These are phyloP conservation scores for Actinomortierella wolfii DNA, from an alignment of 371 early-diverging fungal species.

Conservation along the genomic window DNA sequence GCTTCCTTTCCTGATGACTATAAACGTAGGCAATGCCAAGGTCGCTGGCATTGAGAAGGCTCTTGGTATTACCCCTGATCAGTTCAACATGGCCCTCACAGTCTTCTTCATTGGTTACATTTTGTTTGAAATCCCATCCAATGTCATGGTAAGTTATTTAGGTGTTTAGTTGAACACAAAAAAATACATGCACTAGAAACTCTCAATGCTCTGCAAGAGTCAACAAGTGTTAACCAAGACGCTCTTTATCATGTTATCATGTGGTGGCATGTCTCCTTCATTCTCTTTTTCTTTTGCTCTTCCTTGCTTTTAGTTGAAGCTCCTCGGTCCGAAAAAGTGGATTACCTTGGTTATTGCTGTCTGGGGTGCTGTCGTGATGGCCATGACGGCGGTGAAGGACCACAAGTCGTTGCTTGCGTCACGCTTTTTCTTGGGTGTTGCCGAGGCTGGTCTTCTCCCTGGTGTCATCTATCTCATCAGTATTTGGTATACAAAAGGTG, in stretches of 20 bases:
- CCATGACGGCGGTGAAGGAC: constrained; percentile 49
- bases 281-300: neutral
- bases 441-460: constrained; percentile 76
- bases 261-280: no score
- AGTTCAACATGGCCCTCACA: constrained; percentile 56
- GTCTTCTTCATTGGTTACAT: constrained; percentile 63
- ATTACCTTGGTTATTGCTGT: constrained; percentile 47
- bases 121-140: constrained; percentile 2
- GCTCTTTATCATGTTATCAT: no score
- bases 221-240: no score
- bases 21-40: constrained; percentile 52
- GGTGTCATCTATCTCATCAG: constrained; percentile 70
- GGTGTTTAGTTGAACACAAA: no score
- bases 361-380: constrained; percentile 64
- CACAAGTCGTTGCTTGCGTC: constrained; percentile 55
- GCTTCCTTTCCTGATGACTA: no score
- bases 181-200: no score
- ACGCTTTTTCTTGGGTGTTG: constrained; percentile 70
- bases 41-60: constrained; percentile 49
- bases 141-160: no score
- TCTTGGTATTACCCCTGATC: constrained; percentile 42
- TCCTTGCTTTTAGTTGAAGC: constrained; percentile 34
- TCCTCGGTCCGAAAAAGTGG: no score
- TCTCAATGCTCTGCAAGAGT: no score
- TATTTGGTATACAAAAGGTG: constrained; percentile 75